These are phyloP conservation scores for Fusarium neocosmosporiellum DNA, from an alignment of 2,329 filamentous ascomycete genomes.

Conservation along the genomic window DNA sequence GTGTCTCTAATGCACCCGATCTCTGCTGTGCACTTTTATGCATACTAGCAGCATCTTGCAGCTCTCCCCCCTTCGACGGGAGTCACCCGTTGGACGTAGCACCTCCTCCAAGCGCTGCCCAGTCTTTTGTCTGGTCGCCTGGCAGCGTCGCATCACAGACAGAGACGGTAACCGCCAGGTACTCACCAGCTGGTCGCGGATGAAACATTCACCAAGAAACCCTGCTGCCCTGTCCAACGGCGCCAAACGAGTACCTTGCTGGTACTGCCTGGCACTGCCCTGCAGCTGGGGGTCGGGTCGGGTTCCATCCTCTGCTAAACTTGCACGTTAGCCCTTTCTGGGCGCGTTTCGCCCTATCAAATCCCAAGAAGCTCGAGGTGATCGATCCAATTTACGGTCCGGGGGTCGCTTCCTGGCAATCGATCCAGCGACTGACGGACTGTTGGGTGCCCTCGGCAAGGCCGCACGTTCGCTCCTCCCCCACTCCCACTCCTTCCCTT, in stretches of 20 bases:
- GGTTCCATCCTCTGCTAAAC: background rate
- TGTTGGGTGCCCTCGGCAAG: slow-evolving; percentile 11
- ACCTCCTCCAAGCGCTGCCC: background rate
- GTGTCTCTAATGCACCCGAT: background rate
- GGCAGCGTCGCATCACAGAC: slow-evolving; percentile 8
- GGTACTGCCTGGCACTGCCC: slow-evolving; percentile 21
- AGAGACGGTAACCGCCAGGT: background rate
- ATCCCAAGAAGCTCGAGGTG: slow-evolving; percentile 14
- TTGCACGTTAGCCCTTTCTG: slow-evolving; percentile 8
- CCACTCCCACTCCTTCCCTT: slow-evolving; percentile 16
- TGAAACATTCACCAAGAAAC: slow-evolving; percentile 19
- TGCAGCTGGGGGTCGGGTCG: slow-evolving; percentile 10
- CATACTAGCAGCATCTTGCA: slow-evolving; percentile 8
- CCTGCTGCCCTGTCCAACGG: background rate
- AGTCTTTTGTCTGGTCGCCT: background rate
- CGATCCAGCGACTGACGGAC: background rate
- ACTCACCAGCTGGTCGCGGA: background rate
- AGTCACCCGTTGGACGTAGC: background rate
- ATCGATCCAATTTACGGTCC: slow-evolving; percentile 18
- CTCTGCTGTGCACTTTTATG: background rate
- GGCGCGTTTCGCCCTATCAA: slow-evolving; percentile 37
- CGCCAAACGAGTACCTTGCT: slow-evolving; percentile 12
- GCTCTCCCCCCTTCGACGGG: background rate
- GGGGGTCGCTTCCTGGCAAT: slow-evolving; percentile 21
- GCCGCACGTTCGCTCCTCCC: background rate